Conservation (phyloP, 164 flowering plant species). For the Hamamelis virginiana region DNA sequence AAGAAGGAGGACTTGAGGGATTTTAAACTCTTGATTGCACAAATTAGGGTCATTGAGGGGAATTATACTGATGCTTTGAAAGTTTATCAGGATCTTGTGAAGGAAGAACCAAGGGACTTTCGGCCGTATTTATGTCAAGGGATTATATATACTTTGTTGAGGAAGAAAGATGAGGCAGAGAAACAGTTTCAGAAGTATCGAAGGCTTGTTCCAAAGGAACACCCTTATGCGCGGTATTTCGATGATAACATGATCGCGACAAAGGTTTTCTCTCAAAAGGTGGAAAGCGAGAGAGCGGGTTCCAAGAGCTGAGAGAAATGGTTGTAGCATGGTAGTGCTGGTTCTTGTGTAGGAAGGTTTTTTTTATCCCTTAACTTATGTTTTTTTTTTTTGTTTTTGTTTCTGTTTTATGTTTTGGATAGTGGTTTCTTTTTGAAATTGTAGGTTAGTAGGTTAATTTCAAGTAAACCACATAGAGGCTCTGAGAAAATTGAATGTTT, state of each 20-base stretch:
- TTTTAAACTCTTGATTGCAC: slow-evolving; percentile 78
- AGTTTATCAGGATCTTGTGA: slow-evolving; percentile 70
- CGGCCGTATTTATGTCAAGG: slow-evolving; percentile 91
- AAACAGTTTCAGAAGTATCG: slow-evolving; percentile 69
- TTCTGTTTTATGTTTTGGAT: not conserved
- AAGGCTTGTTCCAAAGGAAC: slow-evolving; percentile 75
- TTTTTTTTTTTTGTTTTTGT: not conserved
- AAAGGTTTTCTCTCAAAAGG: slow-evolving; percentile 56
- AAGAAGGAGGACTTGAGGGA: slow-evolving; percentile 57
- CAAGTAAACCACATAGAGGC: not conserved
- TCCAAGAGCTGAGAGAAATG: slow-evolving; percentile 32
- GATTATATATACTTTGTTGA: slow-evolving; percentile 70
- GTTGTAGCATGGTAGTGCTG: not conserved
- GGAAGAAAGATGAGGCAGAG: slow-evolving; percentile 76
- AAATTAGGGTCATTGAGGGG: slow-evolving; percentile 63
- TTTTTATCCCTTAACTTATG: not conserved
- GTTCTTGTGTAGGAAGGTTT: not conserved
- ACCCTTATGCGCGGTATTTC: slow-evolving; percentile 69
- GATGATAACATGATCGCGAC: slow-evolving; percentile 68
- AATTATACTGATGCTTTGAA: slow-evolving; percentile 69
- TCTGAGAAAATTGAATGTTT: not conserved
- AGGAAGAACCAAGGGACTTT: slow-evolving; percentile 90
- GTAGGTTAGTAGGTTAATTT: not conserved
- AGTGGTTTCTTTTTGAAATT: not conserved
- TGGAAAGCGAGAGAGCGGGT: slow-evolving; percentile 39